Percentiles rank a stretch among this genome's conserved stretches.
phyloP scores from a whole-genome alignment of 495 filamentous ascomycete species.

The Aspergillus steynii region DNA sequence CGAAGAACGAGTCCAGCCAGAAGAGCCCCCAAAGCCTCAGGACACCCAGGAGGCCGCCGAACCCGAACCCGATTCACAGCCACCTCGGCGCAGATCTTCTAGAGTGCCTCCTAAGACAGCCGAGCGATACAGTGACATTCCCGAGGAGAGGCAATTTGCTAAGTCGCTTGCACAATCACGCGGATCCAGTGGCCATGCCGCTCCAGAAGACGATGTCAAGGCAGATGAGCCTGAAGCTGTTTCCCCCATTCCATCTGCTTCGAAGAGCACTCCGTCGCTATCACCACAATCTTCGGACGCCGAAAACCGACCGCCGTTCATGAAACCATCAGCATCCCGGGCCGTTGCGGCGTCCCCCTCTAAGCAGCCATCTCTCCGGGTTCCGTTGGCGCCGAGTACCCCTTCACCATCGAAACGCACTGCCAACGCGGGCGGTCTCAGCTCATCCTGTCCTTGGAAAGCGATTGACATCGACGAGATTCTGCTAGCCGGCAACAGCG shows the following conservation, averaged over 20 bases:
- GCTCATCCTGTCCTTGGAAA: constrained; percentile 68
- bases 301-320: constrained; percentile 73
- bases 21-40: not conserved
- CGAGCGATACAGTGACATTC: constrained; percentile 48
- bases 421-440: constrained; percentile 52
- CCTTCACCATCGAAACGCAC: constrained; percentile 72
- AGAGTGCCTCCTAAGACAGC: constrained; percentile 43
- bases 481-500: constrained; percentile 44
- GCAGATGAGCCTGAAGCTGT: constrained; percentile 23
- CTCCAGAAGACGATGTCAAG: constrained; percentile 10
- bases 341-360: constrained; percentile 38
- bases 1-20: constrained; percentile 13
- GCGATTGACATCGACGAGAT: constrained; percentile 68
- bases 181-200: constrained; percentile 14
- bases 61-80: constrained; percentile 20
- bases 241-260: constrained; percentile 34
- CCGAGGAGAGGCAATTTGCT: constrained; percentile 41
- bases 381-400: constrained; percentile 55
- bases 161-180: constrained; percentile 31
- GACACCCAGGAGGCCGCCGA: constrained; percentile 18
- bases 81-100: constrained; percentile 28
- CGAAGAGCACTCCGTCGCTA: constrained; percentile 51
- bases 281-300: constrained; percentile 80
- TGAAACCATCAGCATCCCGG: constrained; percentile 48
- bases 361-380: constrained; percentile 35